Base-by-base conservation (phyloP, 1,284 basidiomycete species). In the Porphyrellus sp. region DNA sequence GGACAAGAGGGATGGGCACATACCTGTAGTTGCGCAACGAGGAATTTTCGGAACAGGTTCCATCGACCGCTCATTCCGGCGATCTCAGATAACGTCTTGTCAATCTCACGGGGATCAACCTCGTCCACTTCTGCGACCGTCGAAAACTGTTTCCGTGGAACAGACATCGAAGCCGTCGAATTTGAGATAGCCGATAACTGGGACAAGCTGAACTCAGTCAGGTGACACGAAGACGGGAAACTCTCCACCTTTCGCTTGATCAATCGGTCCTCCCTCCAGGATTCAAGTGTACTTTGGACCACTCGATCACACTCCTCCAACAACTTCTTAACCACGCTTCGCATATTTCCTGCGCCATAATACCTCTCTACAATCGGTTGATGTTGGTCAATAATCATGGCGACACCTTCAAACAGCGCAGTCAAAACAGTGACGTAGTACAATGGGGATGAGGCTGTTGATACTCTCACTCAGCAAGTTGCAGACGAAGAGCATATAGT, bases 341-440 rank as follows among this genome's bases (percentile, higher is more conserved):
- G 74, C 94, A 97, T 97, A 64, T 89, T 88, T 1, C 91, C 89
- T 5, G 70, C 63, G 0, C 94, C 97, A 63, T 99, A 99, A 70
- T 99, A 97, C 70, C 96, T 96, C 69, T 98, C 95, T 1, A 99
- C 96, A 1, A 99, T 85, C 1, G 94, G 91, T 64, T 97, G 94
- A 68, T 99, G 97, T 66, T 98, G 94, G 63, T 96, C 94, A 37
- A 99, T 87, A 56, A 99, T 93, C 74, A 92, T 84, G 1, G 96
- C 97, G 39, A 99, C 88, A 50, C 89, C 90, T 72, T 99, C 97
- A 60, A 98, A 95, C 1, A 99, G 78, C 2, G 89, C 86, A 0
- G 94, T 98, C 47, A 98, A 73, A 5, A 85, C 79, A 4, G 90
- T 85, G 56, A 95, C 84, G 68, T 93, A 96, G 72, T 94, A 95